Evolutionary conservation across 768 basidiomycete species (phyloP).

Genomic region (Russula dissimulans): DNA sequence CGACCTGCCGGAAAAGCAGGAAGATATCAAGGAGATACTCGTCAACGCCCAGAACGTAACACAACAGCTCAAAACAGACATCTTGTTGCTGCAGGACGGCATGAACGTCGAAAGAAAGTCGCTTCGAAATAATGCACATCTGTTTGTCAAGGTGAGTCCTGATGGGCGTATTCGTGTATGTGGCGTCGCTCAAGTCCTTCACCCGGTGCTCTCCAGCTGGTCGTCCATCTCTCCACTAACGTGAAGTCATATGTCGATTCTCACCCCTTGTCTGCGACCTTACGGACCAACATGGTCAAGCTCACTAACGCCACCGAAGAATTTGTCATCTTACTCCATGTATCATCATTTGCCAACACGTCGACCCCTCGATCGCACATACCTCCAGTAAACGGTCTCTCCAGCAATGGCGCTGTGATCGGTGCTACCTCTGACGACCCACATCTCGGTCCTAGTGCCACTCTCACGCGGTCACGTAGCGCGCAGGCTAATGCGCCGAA

Average conservation of each 20-base stretch:
- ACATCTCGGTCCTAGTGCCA: background rate
- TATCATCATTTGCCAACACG: slow-evolving; percentile 68
- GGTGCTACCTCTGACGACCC: slow-evolving; percentile 7
- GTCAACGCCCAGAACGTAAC: slow-evolving; percentile 58
- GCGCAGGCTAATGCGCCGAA: slow-evolving; percentile 2
- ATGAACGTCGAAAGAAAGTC: slow-evolving; percentile 47
- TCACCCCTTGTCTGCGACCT: slow-evolving; percentile 45
- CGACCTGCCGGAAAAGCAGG: slow-evolving; percentile 33
- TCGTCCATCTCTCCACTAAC: slow-evolving; percentile 66
- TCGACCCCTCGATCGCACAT: slow-evolving; percentile 49
- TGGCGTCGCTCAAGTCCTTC: background rate
- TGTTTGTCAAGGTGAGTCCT: slow-evolving; percentile 65
- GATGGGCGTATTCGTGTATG: background rate
- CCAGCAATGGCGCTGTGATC: slow-evolving; percentile 6
- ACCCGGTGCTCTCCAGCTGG: slow-evolving; percentile 37
- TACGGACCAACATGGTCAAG: slow-evolving; percentile 64
- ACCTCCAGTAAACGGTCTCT: slow-evolving; percentile 28
- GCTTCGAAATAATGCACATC: slow-evolving; percentile 67
- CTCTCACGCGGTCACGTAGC: slow-evolving; percentile 13
- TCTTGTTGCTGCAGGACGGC: slow-evolving; percentile 49
- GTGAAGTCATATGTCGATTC: slow-evolving; percentile 55
- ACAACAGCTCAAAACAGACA: slow-evolving; percentile 46
- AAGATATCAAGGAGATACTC: slow-evolving; percentile 45
- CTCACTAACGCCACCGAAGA: slow-evolving; percentile 81
- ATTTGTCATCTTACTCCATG: slow-evolving; percentile 77